phyloP scores from a whole-genome alignment of 2,329 filamentous ascomycete genomes.

The Aspergillus sp. region DNA sequence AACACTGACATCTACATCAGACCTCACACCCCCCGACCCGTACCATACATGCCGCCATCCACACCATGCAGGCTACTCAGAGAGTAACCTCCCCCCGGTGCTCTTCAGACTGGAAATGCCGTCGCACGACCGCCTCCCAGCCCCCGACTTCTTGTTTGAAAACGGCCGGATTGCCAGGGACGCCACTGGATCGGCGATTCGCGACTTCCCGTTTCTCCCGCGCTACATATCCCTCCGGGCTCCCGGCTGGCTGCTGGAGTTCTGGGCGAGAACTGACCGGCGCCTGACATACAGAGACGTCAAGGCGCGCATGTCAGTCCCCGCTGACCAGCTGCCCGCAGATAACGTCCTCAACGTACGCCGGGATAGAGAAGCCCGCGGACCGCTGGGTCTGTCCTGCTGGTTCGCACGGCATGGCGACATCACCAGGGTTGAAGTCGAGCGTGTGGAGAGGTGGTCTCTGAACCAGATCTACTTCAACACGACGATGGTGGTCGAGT shows the following conservation, averaged over 20 bases:
- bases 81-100: slow-evolving; percentile 12
- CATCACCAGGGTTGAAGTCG: slow-evolving; percentile 15
- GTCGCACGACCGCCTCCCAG: neutral
- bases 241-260: slow-evolving; percentile 21
- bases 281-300: slow-evolving; percentile 21
- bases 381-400: slow-evolving; percentile 17
- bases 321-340: slow-evolving; percentile 7
- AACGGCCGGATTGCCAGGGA: slow-evolving; percentile 8
- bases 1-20: slow-evolving; percentile 1
- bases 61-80: slow-evolving; percentile 12
- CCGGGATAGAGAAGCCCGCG: slow-evolving; percentile 16
- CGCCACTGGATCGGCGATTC: slow-evolving; percentile 9
- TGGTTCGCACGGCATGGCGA: slow-evolving; percentile 13
- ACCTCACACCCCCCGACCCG: slow-evolving; percentile 5
- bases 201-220: slow-evolving; percentile 18
- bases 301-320: slow-evolving; percentile 18
- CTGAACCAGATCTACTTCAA: slow-evolving; percentile 17
- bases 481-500: slow-evolving; percentile 17
- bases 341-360: slow-evolving; percentile 21
- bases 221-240: slow-evolving; percentile 18
- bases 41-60: slow-evolving; percentile 17
- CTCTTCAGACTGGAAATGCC: slow-evolving; percentile 16
- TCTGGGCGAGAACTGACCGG: slow-evolving; percentile 20
- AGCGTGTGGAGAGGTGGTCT: slow-evolving; percentile 16
- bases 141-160: slow-evolving; percentile 7